Evolutionary conservation across 495 filamentous ascomycete genomes (phyloP).

Genomic region (Penicillium desertorum): DNA sequence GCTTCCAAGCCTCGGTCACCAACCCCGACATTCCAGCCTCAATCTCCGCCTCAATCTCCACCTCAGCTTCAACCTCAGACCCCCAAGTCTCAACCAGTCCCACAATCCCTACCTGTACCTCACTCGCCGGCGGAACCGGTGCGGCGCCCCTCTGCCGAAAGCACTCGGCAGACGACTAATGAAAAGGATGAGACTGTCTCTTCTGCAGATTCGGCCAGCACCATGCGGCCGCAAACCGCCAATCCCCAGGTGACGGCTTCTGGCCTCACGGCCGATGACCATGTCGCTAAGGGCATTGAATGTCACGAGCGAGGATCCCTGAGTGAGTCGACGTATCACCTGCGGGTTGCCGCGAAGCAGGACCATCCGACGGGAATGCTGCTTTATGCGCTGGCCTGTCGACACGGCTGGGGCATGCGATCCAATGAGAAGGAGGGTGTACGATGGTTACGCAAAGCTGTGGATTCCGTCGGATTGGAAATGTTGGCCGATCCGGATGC

Average conservation of each 20-base stretch:
- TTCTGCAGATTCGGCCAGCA: slow-evolving; percentile 66
- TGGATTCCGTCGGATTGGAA: slow-evolving; percentile 78
- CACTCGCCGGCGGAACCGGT: slow-evolving; percentile 36
- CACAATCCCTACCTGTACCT: slow-evolving; percentile 16
- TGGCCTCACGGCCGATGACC: slow-evolving; percentile 75
- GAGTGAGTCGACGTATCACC: slow-evolving; percentile 91
- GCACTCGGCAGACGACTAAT: slow-evolving; percentile 35
- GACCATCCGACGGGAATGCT: slow-evolving; percentile 92
- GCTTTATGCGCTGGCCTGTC: slow-evolving; percentile 89
- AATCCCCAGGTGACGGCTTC: slow-evolving; percentile 41
- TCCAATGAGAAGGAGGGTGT: slow-evolving; percentile 86
- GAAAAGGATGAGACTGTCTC: slow-evolving; percentile 52
- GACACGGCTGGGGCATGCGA: slow-evolving; percentile 98
- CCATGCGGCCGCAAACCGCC: slow-evolving; percentile 58
- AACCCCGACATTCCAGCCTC: slow-evolving; percentile 11
- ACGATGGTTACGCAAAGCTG: slow-evolving; percentile 84
- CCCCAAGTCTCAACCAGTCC: slow-evolving; percentile 5
- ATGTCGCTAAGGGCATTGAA: slow-evolving; percentile 83
- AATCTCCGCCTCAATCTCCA: slow-evolving; percentile 18
- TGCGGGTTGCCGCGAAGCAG: slow-evolving; percentile 82
- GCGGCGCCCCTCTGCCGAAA: slow-evolving; percentile 50
- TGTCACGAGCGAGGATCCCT: slow-evolving; percentile 82
- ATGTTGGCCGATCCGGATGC: slow-evolving; percentile 74
- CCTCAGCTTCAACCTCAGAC: slow-evolving; percentile 17
- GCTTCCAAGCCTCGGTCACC: slow-evolving; percentile 6